phyloP scores from a whole-genome alignment of 371 early-diverging fungal species.

The Mucor velutinosus region DNA sequence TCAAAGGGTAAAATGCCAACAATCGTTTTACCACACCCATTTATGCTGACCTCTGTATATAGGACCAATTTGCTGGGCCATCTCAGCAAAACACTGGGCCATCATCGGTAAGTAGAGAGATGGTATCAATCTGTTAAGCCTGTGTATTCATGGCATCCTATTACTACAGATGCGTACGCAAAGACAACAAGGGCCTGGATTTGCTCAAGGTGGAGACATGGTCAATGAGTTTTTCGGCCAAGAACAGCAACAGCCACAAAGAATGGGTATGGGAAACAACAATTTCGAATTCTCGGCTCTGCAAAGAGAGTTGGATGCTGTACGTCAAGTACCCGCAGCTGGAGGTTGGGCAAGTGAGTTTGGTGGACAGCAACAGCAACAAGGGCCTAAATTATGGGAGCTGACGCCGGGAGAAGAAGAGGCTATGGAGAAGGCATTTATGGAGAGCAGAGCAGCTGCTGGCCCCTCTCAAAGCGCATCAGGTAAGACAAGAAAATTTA shows the following conservation, averaged over 20 bases:
- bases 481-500: constrained; percentile 23
- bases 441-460: constrained; percentile 45
- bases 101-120: constrained; percentile 27
- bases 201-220: constrained; percentile 39
- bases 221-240: constrained; percentile 64
- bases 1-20: constrained; percentile 42
- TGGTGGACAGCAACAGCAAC: constrained; percentile 21
- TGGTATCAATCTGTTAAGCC: neutral
- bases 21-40: neutral
- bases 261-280: constrained; percentile 10
- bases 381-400: constrained; percentile 58
- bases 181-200: constrained; percentile 28
- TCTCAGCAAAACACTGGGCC: constrained; percentile 35
- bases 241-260: constrained; percentile 34
- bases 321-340: constrained; percentile 39
- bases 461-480: constrained; percentile 33
- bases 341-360: constrained; percentile 63
- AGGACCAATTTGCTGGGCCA: constrained; percentile 48
- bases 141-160: neutral
- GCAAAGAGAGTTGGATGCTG: constrained; percentile 53
- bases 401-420: constrained; percentile 60
- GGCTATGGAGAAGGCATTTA: constrained; percentile 64
- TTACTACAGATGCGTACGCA: constrained; percentile 27
- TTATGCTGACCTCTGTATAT: neutral
- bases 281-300: constrained; percentile 58